Percentiles rank a stretch among this genome's conserved stretches.
Evolutionary conservation across 805 yeast genomes (phyloP).

Genomic region (Candida namnaoensis): DNA sequence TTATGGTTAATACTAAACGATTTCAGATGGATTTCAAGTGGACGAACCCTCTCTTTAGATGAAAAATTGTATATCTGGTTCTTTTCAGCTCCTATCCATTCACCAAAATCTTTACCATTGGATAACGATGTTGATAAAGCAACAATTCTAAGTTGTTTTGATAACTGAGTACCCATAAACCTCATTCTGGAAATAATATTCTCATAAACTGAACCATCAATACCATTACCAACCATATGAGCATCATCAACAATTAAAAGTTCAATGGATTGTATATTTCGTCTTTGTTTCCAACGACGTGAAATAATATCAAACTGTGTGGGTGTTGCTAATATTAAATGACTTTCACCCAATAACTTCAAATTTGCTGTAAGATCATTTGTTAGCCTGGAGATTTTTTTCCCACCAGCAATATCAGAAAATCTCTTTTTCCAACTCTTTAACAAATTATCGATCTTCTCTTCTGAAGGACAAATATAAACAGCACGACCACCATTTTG

Average conservation of each 20-base stretch:
- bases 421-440: conserved; percentile 48
- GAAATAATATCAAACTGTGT: conserved; percentile 65
- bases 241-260: conserved; percentile 66
- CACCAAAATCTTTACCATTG: conserved; percentile 69
- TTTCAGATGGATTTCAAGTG: conserved; percentile 51
- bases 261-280: conserved; percentile 58
- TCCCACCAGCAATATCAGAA: conserved; percentile 44
- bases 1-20: conserved; percentile 37
- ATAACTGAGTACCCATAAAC: conserved; percentile 60
- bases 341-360: conserved; percentile 45
- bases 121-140: conserved; percentile 64
- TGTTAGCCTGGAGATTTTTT: conserved; percentile 44
- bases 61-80: conserved; percentile 59
- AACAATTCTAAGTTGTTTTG: conserved; percentile 50
- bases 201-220: conserved; percentile 60
- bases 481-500: conserved; percentile 62
- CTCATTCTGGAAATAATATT: conserved; percentile 60
- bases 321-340: conserved; percentile 73
- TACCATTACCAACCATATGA: conserved; percentile 55
- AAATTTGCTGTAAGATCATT: conserved; percentile 45
- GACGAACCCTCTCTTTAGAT: conserved; percentile 47
- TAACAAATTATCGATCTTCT: conserved; percentile 35
- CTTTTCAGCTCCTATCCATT: conserved; percentile 75
- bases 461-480: conserved; percentile 61
- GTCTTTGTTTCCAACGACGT: conserved; percentile 77